Evolutionary conservation across 2,329 filamentous ascomycete genomes (phyloP).

Genomic region (Hypomyces perniciosus): DNA sequence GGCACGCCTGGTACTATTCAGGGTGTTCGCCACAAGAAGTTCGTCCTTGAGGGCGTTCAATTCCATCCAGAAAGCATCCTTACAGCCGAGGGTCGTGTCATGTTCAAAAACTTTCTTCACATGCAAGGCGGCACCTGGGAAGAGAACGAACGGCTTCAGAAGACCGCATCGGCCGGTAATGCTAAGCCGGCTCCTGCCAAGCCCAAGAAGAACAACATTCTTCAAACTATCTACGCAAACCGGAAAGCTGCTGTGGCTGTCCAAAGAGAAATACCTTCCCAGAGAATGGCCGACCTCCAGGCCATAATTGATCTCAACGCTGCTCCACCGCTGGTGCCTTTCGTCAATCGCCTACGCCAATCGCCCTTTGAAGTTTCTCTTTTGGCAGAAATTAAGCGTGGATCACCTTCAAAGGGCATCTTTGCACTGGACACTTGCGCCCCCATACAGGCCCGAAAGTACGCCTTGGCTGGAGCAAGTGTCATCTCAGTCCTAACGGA

Average conservation of each 20-base stretch:
- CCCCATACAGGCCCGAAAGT: constrained; percentile 82
- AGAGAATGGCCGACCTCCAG: constrained; percentile 75
- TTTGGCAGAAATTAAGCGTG: constrained; percentile 96
- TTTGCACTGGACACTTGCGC: constrained; percentile 86
- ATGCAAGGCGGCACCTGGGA: constrained; percentile 90
- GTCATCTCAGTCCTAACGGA: constrained; percentile 98
- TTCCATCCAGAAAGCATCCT: constrained; percentile 98
- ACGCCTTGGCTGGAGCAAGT: constrained; percentile 89
- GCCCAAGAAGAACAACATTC: constrained; percentile 70
- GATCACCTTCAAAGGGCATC: constrained; percentile 90
- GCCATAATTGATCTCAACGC: constrained; percentile 79
- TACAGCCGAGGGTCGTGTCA: constrained; percentile 77
- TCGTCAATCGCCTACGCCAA: constrained; percentile 71
- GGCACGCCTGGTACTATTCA: constrained; percentile 84
- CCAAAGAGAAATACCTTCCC: constrained; percentile 81
- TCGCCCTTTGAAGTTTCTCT: constrained; percentile 85
- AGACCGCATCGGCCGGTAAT: constrained; percentile 27
- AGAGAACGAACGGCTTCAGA: constrained; percentile 60
- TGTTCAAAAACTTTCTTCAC: constrained; percentile 87
- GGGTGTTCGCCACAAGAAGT: constrained; percentile 90
- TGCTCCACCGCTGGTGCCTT: constrained; percentile 75
- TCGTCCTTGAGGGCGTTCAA: constrained; percentile 89
- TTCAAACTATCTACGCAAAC: constrained; percentile 84
- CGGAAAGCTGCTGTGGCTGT: constrained; percentile 68
- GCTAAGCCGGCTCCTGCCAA: constrained; percentile 22